Evolutionary conservation across 2,329 filamentous ascomycete genomes (phyloP), one percentile per base, ranked within the genome.

Genomic region (Fusarium setosum): DNA sequence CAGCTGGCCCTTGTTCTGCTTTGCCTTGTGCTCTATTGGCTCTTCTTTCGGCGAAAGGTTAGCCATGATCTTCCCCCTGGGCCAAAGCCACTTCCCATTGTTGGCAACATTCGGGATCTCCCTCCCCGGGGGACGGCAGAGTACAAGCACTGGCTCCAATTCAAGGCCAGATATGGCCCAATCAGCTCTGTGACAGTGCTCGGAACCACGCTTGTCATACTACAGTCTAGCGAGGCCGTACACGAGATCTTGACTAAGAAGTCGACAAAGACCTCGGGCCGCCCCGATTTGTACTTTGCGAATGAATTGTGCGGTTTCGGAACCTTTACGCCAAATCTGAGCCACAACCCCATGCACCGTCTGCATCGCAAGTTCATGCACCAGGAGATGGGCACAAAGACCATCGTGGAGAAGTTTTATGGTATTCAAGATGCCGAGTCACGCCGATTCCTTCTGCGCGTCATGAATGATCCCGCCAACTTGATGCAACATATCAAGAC

Each of bases 31-130:
- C 17, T 69, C 31, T 68, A 63, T 13, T 56, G 56, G 24, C 40
- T 69, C 12, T n/a, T 53, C 12, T 56, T 45, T 7, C 52, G 44
- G 13, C 54, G 38, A 20, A 65, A 49, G 32, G 24, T 40, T 6
- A 37, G 38, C 7, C 49, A 38, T 24, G 35, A 42, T 24, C 63
- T 72, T 1, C 85, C 84, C 1, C 85, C 84, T 2, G 85, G 85
- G 0, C 85, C 85, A 0, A 83, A 76, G 34, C 77, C 77, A 0
- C 68, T 82, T 7, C 82, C 83, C 0, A 13, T 87, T 0, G 26
- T 87, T 5, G 85, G 85, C 5, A 87, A 86, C 64, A 62, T 86
- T 15, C 61, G 66, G 1, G 83, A 86, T 61, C 71, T 87, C 11
- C 84, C 84, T 1, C 70, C 76, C 0, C 49, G 58, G 0, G 77